Percentiles rank a stretch among this genome's conserved stretches.
Evolutionary conservation across 2,329 filamentous ascomycete species (phyloP).

Genomic region (Lachnellula suecica): DNA sequence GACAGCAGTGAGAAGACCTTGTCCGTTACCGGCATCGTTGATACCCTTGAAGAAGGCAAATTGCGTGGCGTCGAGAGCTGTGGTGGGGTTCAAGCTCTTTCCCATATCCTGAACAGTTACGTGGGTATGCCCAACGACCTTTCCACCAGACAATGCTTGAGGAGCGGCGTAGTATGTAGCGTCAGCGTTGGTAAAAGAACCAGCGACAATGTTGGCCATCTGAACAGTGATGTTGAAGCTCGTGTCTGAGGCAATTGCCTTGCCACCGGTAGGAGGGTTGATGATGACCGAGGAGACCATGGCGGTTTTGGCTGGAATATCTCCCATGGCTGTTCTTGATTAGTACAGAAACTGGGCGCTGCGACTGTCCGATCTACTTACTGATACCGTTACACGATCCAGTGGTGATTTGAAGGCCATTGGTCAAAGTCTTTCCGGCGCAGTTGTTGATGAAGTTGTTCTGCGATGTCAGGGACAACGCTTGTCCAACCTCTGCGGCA

Average conservation of each 20-base stretch:
- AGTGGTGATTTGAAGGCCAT: conserved; percentile 53
- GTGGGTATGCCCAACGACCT: conserved; percentile 39
- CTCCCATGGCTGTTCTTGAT: conserved; percentile 28
- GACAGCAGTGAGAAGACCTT: conserved; percentile 37
- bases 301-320: conserved; percentile 31
- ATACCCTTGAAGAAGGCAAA: conserved; percentile 44
- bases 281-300: conserved; percentile 34
- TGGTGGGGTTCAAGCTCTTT: conserved; percentile 30
- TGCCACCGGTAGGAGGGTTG: conserved; percentile 24
- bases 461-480: conserved; percentile 21
- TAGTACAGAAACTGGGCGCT: conserved; percentile 1
- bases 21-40: conserved; percentile 39
- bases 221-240: conserved; percentile 35
- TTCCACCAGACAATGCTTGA: conserved; percentile 34
- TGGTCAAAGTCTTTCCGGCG: conserved; percentile 46
- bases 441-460: conserved; percentile 33
- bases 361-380: conserved; percentile 9
- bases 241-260: conserved; percentile 24
- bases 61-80: conserved; percentile 30
- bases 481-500: conserved; percentile 15
- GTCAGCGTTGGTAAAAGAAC: conserved; percentile 39
- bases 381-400: conserved; percentile 57
- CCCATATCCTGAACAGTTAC: conserved; percentile 39
- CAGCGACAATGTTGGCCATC: conserved; percentile 35
- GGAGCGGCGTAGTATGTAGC: conserved; percentile 40